Conservation (phyloP, 352 stramenopile genomes). For the Globisporangium paddicum region DNA sequence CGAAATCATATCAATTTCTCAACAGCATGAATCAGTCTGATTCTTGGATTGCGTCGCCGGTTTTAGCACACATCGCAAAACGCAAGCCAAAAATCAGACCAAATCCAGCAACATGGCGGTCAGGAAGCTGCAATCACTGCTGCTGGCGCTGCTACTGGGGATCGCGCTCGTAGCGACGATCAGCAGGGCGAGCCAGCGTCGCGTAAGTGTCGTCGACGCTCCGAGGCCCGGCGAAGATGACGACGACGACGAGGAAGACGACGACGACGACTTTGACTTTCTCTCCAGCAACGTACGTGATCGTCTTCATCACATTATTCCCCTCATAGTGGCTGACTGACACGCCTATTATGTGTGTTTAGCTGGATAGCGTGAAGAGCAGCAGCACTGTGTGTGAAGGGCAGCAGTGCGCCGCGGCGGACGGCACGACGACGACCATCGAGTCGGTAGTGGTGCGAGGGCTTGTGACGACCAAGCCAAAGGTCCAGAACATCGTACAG, state of each 20-base stretch:
- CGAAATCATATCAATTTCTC: too few species aligned
- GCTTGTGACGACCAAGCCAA: conserved; percentile 48
- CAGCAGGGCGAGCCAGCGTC: not conserved
- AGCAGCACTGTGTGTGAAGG: conserved; percentile 19
- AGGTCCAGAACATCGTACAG: conserved; percentile 37
- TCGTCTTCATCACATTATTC: not conserved
- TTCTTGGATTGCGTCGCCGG: too few species aligned
- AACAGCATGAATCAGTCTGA: too few species aligned
- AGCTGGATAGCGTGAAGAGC: not conserved
- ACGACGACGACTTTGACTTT: conserved; percentile 34
- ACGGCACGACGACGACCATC: conserved; percentile 4
- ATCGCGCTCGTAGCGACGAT: conserved; percentile 6
- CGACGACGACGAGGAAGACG: conserved; percentile 26
- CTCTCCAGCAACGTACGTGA: conserved; percentile 21
- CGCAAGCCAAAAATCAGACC: not conserved
- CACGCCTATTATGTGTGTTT: not conserved
- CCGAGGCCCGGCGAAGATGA: conserved; percentile 4
- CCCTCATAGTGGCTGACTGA: not conserved
- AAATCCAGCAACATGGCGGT: conserved; percentile 4
- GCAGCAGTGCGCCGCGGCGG: conserved; percentile 23
- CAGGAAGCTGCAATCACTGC: conserved; percentile 4
- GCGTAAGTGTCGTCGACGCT: not conserved
- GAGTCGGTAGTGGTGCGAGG: conserved; percentile 37
- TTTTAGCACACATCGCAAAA: too few species aligned
- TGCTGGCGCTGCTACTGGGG: conserved; percentile 9